phyloP scores from a whole-genome alignment of 108 stramenopile genomes.

The Nitzschia putrida region DNA sequence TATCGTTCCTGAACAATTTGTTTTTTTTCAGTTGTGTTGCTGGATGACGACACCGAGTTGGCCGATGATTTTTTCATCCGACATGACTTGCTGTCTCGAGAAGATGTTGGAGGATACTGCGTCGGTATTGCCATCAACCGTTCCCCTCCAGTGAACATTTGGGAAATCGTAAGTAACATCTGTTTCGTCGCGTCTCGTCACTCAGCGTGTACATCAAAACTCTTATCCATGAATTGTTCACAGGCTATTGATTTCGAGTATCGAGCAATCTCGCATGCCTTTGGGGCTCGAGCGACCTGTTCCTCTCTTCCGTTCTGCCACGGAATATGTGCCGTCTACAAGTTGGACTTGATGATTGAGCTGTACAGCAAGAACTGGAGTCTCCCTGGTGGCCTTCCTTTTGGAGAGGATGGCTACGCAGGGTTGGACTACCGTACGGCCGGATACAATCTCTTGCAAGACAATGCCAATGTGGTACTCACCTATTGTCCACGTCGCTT shows the following conservation, averaged over 20 bases:
- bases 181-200: not conserved
- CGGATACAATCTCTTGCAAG: constrained; percentile 16
- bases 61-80: constrained; percentile 15
- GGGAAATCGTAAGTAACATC: constrained; percentile 17
- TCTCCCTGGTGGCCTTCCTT: constrained; percentile 15
- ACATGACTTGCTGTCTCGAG: constrained; percentile 3
- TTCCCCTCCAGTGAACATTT: constrained; percentile 8
- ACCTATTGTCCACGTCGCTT: constrained; percentile 19
- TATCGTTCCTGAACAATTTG: not conserved
- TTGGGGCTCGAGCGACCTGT: constrained; percentile 19
- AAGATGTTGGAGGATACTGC: constrained; percentile 19
- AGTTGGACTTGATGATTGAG: constrained; percentile 22
- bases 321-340: constrained; percentile 21
- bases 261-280: constrained; percentile 20
- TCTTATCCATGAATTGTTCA: too few species aligned
- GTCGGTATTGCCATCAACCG: constrained; percentile 19
- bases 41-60: constrained; percentile 17
- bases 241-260: constrained; percentile 21
- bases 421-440: constrained; percentile 15
- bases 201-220: too few species aligned
- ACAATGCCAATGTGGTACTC: constrained; percentile 16
- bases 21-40: constrained; percentile 9
- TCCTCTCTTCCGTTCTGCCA: constrained; percentile 13
- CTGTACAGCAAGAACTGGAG: constrained; percentile 21
- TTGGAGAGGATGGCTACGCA: constrained; percentile 21